Percentiles rank a stretch among this genome's conserved stretches.
Evolutionary conservation across 2,329 filamentous ascomycete genomes (phyloP).

Genomic region (Ophiostoma novo-ulmi): DNA sequence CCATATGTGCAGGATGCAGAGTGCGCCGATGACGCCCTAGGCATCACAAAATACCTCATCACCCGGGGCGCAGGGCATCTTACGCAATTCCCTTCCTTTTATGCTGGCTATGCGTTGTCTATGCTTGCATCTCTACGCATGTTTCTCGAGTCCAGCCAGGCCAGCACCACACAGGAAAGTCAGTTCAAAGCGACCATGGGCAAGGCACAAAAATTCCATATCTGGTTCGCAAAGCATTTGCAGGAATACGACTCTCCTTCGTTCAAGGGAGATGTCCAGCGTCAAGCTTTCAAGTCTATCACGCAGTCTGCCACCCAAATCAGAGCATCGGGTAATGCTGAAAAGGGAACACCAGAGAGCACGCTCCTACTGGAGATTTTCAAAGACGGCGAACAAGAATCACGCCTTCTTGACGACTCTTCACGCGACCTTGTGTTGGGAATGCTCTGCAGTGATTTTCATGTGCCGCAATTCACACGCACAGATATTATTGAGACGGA

Average conservation of each 20-base stretch:
- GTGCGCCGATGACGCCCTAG: constrained; percentile 85
- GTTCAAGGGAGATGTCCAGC: constrained; percentile 47
- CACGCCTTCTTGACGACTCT: constrained; percentile 62
- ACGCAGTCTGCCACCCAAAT: constrained; percentile 64
- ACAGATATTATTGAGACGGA: constrained; percentile 68
- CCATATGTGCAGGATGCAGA: constrained; percentile 76
- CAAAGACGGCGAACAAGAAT: constrained; percentile 59
- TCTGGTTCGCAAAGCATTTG: constrained; percentile 71
- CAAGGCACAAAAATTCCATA: constrained; percentile 69
- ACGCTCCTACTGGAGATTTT: constrained; percentile 74
- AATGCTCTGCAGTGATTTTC: constrained; percentile 71
- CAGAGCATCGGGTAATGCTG: constrained; percentile 62
- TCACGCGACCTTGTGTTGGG: constrained; percentile 66
- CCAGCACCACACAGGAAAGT: constrained; percentile 77
- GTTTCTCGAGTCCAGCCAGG: constrained; percentile 68
- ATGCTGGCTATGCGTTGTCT: constrained; percentile 74
- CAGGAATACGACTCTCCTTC: constrained; percentile 52
- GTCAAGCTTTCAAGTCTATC: constrained; percentile 60
- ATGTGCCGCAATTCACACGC: constrained; percentile 50
- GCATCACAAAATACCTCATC: constrained; percentile 79
- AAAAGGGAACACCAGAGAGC: constrained; percentile 68
- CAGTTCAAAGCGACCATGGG: constrained; percentile 73
- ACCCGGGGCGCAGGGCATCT: constrained; percentile 62
- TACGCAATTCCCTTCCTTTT: constrained; percentile 61
- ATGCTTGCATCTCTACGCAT: constrained; percentile 71